Conservation (phyloP, 139 green algal genomes). For the Chlamydomonas sphaeroides region DNA sequence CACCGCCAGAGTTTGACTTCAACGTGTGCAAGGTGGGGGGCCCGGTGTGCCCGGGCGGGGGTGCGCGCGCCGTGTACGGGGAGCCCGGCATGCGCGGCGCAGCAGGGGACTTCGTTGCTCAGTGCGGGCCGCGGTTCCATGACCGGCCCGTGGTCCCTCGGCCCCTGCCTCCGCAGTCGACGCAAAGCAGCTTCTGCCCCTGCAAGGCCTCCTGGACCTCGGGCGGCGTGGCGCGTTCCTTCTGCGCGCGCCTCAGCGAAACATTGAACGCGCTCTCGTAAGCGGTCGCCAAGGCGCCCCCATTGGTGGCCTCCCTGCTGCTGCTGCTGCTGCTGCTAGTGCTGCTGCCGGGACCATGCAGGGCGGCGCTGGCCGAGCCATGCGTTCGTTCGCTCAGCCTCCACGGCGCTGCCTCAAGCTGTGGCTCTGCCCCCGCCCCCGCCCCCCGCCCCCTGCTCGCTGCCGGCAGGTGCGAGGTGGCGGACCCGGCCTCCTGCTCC, state of each 20-base stretch:
- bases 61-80: not conserved
- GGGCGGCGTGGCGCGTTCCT: not conserved
- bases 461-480: constrained; percentile 22
- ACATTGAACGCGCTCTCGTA: not conserved
- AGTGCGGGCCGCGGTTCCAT: not conserved
- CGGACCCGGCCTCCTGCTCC: not conserved
- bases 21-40: not conserved
- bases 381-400: no score
- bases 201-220: not conserved
- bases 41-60: not conserved
- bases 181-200: not conserved
- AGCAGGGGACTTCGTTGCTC: not conserved
- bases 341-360: no score
- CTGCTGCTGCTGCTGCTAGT: no score
- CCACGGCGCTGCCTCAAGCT: no score
- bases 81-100: not conserved
- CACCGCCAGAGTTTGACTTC: not conserved
- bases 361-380: no score
- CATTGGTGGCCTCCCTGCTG: no score
- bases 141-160: no score
- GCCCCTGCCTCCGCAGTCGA: not conserved
- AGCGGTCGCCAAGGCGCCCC: no score
- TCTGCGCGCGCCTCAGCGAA: not conserved
- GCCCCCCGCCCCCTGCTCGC: no score
- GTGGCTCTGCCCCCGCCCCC: no score